Base-by-base conservation (phyloP, 257 asterid species). In the Primulina eburnea region DNA sequence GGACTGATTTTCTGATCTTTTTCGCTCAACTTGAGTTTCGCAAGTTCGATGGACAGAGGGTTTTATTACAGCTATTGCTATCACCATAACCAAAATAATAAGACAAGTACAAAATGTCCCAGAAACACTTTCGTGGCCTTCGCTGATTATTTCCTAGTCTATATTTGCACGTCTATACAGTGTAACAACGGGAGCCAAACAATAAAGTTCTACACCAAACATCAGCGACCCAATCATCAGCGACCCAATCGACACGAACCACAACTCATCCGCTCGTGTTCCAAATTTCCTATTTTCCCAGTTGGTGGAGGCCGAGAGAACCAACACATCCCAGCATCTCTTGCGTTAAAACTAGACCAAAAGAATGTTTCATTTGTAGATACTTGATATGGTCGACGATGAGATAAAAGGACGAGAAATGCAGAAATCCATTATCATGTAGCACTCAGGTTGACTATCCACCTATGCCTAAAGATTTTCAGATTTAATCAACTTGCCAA, bases 51-150 rank as follows among this genome's bases (percentile, higher is more conserved):
- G 26, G 26, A 24, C 26, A 24, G 26, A 24, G 26, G 26, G 0
- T 26, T 81, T 79, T 33, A 35, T 35, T 35, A 35, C 37, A 35
- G 7, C 40, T 6, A 35, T 35, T 35, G 40, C 40, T 7, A 7
- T 8, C 40, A 8, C 2, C 11, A 35, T 40, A 10, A 40, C 5
- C 52, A 47, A 14, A 47, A 40, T 2, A 40, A 40, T 10, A 40
- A 40, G 14, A 2, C 55, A 14, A 14, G 2, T 47, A 47, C 55
- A 14, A 47, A 14, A 47, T 12, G 55, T 5, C 16, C 8, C 56
- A 14, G 56, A 50, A 50, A 50, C 20, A 16, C 16, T 50, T 50
- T 50, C 56, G 5, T 16, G 56, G 0, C 56, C 16, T 16, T 50
- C 20, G 3, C 20, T 14, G 53, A 11, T 16, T 50, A 50, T 50